Percentiles rank a stretch among this genome's conserved stretches.
Evolutionary conservation across 2,329 filamentous ascomycete species (phyloP).

Genomic region (Lachnellula arida): DNA sequence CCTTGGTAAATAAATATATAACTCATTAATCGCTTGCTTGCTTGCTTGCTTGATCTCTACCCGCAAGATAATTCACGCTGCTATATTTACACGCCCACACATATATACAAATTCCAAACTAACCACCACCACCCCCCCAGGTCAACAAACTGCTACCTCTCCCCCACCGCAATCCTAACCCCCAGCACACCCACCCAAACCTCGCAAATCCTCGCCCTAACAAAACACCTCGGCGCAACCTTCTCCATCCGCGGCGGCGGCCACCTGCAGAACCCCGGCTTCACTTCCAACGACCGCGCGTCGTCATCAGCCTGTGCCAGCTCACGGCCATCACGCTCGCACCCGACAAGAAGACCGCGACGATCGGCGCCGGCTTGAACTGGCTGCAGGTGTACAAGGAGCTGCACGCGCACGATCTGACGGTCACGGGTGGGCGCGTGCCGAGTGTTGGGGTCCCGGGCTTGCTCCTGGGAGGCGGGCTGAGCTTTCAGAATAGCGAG

Average conservation of each 20-base stretch:
- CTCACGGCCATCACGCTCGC: slow-evolving; percentile 19
- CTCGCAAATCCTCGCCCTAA: background rate
- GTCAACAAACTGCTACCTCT: background rate
- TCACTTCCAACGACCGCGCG: slow-evolving; percentile 41
- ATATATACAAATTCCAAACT: too few species aligned
- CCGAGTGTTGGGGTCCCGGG: slow-evolving; percentile 35
- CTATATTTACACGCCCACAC: background rate
- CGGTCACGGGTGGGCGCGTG: slow-evolving; percentile 34
- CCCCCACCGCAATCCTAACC: background rate
- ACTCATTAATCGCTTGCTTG: too few species aligned
- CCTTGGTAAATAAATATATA: slow-evolving; percentile 10
- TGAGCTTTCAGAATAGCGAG: slow-evolving; percentile 16
- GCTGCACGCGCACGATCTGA: slow-evolving; percentile 30
- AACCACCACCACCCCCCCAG: background rate
- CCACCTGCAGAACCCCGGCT: background rate
- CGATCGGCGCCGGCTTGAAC: slow-evolving; percentile 33
- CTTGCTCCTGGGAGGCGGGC: slow-evolving; percentile 30
- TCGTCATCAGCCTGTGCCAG: slow-evolving; percentile 42
- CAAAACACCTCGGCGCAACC: background rate
- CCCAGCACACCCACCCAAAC: background rate
- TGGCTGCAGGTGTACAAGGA: slow-evolving; percentile 36
- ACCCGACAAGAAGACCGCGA: slow-evolving; percentile 24
- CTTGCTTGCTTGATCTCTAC: background rate
- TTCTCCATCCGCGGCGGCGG: background rate
- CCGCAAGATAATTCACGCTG: background rate